Evolutionary conservation across 495 filamentous ascomycete species (phyloP), one percentile per base, ranked within the genome.

Genomic region (Cladorrhinum samala): DNA sequence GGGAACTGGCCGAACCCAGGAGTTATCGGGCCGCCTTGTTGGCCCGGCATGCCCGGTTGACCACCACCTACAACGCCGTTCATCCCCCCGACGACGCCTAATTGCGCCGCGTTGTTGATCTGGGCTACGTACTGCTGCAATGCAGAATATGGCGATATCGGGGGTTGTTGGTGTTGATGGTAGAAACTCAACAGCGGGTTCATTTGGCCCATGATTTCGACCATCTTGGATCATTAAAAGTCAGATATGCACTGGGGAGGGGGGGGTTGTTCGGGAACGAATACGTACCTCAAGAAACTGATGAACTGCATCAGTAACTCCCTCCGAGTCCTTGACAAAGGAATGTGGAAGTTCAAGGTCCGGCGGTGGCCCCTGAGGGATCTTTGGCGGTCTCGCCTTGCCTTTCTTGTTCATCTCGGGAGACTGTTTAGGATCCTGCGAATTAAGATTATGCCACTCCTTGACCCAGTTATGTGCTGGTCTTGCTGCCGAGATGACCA

Each of bases 151-250:
- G 86, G 81, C 1, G 79, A 72, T 8, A 86, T 58, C 2, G 77
- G 70, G 0, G 81, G 76, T 52, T 87, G 74, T 13, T 71, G 54
- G 52, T 87, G 74, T 14, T 71, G 54, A 36, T 83, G 80, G 19
- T 79, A 83, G 55, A 72, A 86, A 30, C 70, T 67, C 65, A 87
- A 86, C 2, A 89, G 57, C 24, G 82, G 74, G 61, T 78, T 82
- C 85, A 91, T 88, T 51, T 83, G 79, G 7, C 84, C 85, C 52
- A 89, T 82, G 14, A 86, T 84, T 65, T 91, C 86, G 19, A 84
- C 82, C 46, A 87, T 77, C 84, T 87, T 58, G 2, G 18, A 55
- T 24, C n/a, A 37, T 45, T 50, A 13, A 49, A 16, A 50, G 27
- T 21, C 30, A 23, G 46, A 9, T 48, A 38, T 7, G 7, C 7